Base-by-base conservation (phyloP, 768 basidiomycete genomes). In the Tremella fuciformis region DNA sequence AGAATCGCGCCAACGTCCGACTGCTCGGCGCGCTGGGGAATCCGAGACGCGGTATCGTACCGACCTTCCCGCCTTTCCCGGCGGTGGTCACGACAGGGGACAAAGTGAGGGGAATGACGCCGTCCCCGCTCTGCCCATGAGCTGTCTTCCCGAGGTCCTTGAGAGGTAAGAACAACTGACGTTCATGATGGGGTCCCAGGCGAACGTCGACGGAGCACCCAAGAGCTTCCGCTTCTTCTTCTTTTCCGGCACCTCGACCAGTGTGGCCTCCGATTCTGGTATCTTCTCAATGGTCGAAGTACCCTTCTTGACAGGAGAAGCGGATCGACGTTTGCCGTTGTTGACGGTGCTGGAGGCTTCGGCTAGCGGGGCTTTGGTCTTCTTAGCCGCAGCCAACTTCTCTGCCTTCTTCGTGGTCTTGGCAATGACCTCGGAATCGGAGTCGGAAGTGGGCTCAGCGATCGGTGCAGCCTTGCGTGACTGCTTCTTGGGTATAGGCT, bases 211-310 rank as follows among this genome's bases (percentile, higher is more conserved):
- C 47, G 63, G 58, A 6, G 56, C 61, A 21, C 61, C 69, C 13
- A 68, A 57, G 34, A 70, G 41, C 50, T 65, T 63, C 24, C 67
- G 47, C 59, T 70, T 73, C 65, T 70, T 73, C 67, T 73, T 73
- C 71, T 73, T 70, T 53, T 66, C 69, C 6, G 50, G 55, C 24
- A 21, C 48, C 15, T 37, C 49, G 13, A 24, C 50, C 34, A 46
- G 24, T 22, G 53, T 48, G 55, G 55, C 29, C 21, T 46, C 38
- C 44, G 56, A 51, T 24, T 56, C 37, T 6, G 42, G 37, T 24
- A 15, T 39, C 48, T 56, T 53, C 26, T 34, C 48, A 18, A 25
- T 54, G 9, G 40, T 15, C 38, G 47, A 25, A 18, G 46, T 29
- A 13, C 55, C 55, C 50, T 52, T 55, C 38, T 60, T 62, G 15